phyloP scores from a whole-genome alignment of 169 alveolate species.

The Plasmodium cynomolgi region DNA sequence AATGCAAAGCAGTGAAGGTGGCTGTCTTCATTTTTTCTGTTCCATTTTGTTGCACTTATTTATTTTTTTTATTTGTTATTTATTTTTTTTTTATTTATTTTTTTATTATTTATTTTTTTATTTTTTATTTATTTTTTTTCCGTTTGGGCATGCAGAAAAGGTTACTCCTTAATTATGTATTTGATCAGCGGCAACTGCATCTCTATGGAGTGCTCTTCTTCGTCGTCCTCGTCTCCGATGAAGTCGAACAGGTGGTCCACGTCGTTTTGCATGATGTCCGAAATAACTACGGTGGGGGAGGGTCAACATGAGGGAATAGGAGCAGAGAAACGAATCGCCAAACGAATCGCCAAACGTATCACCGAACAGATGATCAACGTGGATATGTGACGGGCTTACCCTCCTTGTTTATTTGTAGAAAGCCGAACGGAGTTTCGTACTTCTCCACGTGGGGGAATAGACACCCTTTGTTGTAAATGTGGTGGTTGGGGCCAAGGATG shows the following conservation, averaged over 20 bases:
- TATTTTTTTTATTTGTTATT: not conserved
- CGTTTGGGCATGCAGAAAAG: not conserved
- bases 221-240: constrained; percentile 74
- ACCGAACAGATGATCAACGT: not conserved
- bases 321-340: not conserved
- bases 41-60: not conserved
- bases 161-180: constrained; percentile 81
- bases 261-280: constrained; percentile 42
- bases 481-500: constrained; percentile 96
- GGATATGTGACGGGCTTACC: constrained; percentile 26
- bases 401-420: constrained; percentile 86
- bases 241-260: constrained; percentile 11
- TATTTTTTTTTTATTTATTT: not conserved
- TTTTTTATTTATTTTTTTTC: not conserved
- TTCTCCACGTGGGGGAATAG: constrained; percentile 82
- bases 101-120: not conserved
- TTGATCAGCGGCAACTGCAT: constrained; percentile 91
- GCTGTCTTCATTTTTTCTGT: not conserved
- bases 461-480: constrained; percentile 89
- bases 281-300: constrained; percentile 21
- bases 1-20: not conserved
- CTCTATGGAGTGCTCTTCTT: constrained; percentile 93
- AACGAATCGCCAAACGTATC: not conserved
- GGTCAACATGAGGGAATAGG: not conserved
- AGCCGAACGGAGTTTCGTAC: constrained; percentile 94